A percentile compares a stretch with the other conserved stretches of the same genome.
Evolutionary conservation across 768 basidiomycete species (phyloP).

Genomic region (Kwoniella newhampshirensis): DNA sequence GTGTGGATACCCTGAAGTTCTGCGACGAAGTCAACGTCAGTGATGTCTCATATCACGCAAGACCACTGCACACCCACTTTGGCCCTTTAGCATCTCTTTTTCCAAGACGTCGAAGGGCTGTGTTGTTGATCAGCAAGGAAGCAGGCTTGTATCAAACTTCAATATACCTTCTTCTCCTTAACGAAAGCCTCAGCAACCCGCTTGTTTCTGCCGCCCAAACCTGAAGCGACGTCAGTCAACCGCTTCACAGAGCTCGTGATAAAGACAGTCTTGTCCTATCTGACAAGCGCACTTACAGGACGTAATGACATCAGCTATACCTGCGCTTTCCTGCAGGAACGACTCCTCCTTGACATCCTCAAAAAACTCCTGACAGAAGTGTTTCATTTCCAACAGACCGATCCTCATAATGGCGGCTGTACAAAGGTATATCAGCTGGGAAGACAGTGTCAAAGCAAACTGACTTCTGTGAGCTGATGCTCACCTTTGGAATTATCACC

Average conservation of each 20-base stretch:
- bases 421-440: no score
- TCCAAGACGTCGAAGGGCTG: constrained; percentile 57
- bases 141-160: constrained; percentile 2
- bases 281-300: constrained; percentile 49
- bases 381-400: constrained; percentile 58
- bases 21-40: constrained; percentile 2
- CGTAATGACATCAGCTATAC: constrained; percentile 58
- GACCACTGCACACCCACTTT: constrained; percentile 45
- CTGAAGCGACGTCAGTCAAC: constrained; percentile 13
- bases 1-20: constrained; percentile 56
- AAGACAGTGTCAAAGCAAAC: not conserved
- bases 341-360: constrained; percentile 54
- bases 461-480: not conserved
- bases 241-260: not conserved
- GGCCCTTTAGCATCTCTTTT: constrained; percentile 57
- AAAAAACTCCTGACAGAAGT: constrained; percentile 58
- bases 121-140: not conserved
- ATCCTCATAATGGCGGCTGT: constrained; percentile 58
- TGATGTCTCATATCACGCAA: not conserved
- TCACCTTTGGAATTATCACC: constrained; percentile 56
- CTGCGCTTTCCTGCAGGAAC: constrained; percentile 56
- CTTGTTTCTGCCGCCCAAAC: constrained; percentile 49
- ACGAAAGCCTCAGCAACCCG: constrained; percentile 56
- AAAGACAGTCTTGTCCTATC: no score
- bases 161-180: constrained; percentile 55